Evolutionary conservation across 1,284 basidiomycete genomes (phyloP), one percentile per base, ranked within the genome.

Genomic region (Termitomyces sp.): DNA sequence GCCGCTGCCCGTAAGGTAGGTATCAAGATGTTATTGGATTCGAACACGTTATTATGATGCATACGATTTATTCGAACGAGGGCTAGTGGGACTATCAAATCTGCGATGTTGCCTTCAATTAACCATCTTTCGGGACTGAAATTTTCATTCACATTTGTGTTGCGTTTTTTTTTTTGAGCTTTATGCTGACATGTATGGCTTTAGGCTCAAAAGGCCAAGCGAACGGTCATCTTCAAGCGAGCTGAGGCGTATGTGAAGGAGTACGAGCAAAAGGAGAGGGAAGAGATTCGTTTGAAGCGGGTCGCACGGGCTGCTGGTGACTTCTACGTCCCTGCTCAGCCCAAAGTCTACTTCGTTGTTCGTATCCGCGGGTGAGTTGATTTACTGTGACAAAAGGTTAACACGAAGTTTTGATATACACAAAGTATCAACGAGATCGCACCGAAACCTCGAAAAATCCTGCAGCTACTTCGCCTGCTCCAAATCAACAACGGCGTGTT

Each of bases 401-500:
- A 42, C 15, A 43, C 38, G 24, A 28, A 38, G 3, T 41, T 41
- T 31, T 34, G 44, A 59, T 48, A 49, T 48, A 47, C 15, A 31
- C 12, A 45, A 62, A 94, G 96, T 97, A 94, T 99, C 82, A 98
- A 96, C 78, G 94, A 98, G 75, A 96, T 99, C 70, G 94, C 96
- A 58, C 96, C 96, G 61, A 99, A 99, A 80, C 97, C 96, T 67
- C 90, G 94, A 74, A 99, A 99, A 84, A 98, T 99, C 72, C 79
- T 99, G 69, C 96, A 99, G 75, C 88, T 99, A 62, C 90, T 99
- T 70, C 94, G 96, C 68, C 87, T 99, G 60, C 87, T 98, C 64
- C 97, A 99, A 76, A 99, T 99, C 82, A 99, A 99, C 89, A 98
- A 97, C 72, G 97, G 96, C 77, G 90, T 99, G 58, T 99, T 99